Percentiles rank a stretch among this genome's conserved stretches.
Evolutionary conservation across 106 monocot species (phyloP).

Genomic region (Phalaenopsis equestris): DNA sequence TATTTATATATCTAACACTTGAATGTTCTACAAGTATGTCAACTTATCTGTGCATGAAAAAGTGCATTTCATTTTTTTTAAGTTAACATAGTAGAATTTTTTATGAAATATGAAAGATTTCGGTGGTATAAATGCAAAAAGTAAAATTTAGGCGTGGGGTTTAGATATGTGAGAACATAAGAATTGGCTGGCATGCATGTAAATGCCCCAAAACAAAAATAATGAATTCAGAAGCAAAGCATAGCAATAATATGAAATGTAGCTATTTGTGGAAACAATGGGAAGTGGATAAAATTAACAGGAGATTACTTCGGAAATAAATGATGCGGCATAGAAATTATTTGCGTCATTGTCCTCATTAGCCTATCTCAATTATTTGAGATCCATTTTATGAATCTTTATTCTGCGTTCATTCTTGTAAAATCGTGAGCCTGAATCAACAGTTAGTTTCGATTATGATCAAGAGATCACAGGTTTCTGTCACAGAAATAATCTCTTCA

Average conservation of each 20-base stretch:
- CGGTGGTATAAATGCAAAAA: too few relatives aligned
- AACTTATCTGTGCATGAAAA: too few relatives aligned
- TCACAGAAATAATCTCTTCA: too few relatives aligned
- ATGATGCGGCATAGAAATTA: not conserved
- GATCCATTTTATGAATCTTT: not conserved
- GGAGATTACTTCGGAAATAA: not conserved
- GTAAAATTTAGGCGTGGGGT: too few relatives aligned
- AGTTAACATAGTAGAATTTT: too few relatives aligned
- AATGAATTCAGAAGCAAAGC: not conserved
- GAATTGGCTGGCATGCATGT: too few relatives aligned
- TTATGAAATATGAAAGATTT: too few relatives aligned
- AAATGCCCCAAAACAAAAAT: conserved; percentile 8
- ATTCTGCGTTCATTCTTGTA: not conserved
- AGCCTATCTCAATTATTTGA: not conserved
- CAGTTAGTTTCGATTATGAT: not conserved
- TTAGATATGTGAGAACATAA: too few relatives aligned
- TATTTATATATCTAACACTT: too few relatives aligned
- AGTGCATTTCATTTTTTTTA: too few relatives aligned
- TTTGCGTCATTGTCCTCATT: not conserved
- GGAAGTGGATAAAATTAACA: not conserved
- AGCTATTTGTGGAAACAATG: not conserved
- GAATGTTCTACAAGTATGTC: too few relatives aligned
- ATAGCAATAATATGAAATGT: conserved; percentile 1
- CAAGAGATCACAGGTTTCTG: not conserved
- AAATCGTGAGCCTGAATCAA: not conserved